Conservation (phyloP, 768 basidiomycete genomes). For the Amanita thiersii region DNA sequence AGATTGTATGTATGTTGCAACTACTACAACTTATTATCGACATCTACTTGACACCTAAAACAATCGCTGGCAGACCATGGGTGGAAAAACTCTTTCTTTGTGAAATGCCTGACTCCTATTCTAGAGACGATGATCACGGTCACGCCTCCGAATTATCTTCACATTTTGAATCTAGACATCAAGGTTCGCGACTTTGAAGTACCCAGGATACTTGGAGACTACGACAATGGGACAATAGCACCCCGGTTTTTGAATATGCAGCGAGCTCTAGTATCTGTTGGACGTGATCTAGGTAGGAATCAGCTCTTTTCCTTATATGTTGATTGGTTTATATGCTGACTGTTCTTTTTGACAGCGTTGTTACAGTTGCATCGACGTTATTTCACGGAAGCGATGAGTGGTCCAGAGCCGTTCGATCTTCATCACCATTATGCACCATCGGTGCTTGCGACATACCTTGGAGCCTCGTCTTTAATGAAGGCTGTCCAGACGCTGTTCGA, state of each 20-base stretch:
- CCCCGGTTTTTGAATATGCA: slow-evolving; percentile 58
- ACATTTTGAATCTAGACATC: slow-evolving; percentile 45
- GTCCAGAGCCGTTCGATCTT: slow-evolving; percentile 44
- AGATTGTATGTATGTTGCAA: slow-evolving; percentile 38
- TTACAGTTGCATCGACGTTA: slow-evolving; percentile 61
- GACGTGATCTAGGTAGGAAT: slow-evolving; percentile 52
- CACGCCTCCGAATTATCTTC: slow-evolving; percentile 40
- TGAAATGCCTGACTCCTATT: slow-evolving; percentile 54
- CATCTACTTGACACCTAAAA: background rate
- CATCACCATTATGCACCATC: slow-evolving; percentile 60
- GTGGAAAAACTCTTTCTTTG: slow-evolving; percentile 65
- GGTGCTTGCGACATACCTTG: slow-evolving; percentile 59
- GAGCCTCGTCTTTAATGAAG: slow-evolving; percentile 49
- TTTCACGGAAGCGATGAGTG: slow-evolving; percentile 59
- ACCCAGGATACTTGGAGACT: slow-evolving; percentile 41
- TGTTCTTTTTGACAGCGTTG: slow-evolving; percentile 32
- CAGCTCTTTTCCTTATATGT: slow-evolving; percentile 1
- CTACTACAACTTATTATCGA: slow-evolving; percentile 13
- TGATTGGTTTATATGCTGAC: slow-evolving; percentile 6
- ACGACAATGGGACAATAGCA: slow-evolving; percentile 24
- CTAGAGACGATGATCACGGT: slow-evolving; percentile 49
- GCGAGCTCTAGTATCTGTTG: slow-evolving; percentile 48
- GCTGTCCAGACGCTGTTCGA: slow-evolving; percentile 48
- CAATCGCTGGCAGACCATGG: slow-evolving; percentile 47
- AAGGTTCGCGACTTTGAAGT: slow-evolving; percentile 47